phyloP scores from a whole-genome alignment of 345 rosid genomes.

The Carallia pectinifolia region DNA sequence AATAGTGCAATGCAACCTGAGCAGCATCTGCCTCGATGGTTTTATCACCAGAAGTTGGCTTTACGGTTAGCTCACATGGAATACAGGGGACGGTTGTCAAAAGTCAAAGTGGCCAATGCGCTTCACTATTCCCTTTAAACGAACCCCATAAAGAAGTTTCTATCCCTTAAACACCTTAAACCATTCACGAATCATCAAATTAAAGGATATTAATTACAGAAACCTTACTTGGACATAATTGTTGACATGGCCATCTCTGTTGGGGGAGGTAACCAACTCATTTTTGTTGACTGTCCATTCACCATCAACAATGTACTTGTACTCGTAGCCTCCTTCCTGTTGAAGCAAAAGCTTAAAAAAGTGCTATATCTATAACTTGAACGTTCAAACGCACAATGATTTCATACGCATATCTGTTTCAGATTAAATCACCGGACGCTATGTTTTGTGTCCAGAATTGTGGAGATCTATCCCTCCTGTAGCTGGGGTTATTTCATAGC shows the following conservation, averaged over 20 bases:
- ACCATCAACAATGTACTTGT: conserved; percentile 85
- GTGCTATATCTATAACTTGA: neutral
- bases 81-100: too few relatives aligned
- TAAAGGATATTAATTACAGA: neutral
- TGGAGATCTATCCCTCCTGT: too few relatives aligned
- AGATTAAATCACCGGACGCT: too few relatives aligned
- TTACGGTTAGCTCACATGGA: too few relatives aligned
- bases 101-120: too few relatives aligned
- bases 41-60: too few relatives aligned
- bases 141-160: neutral
- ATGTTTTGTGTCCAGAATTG: too few relatives aligned
- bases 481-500: too few relatives aligned
- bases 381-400: neutral
- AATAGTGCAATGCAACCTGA: neutral
- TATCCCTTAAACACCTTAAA: neutral
- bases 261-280: conserved; percentile 57
- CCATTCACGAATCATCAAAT: neutral
- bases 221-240: conserved; percentile 62
- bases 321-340: conserved; percentile 94
- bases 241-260: conserved; percentile 83
- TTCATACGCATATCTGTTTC: neutral
- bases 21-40: too few relatives aligned
- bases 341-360: conserved; percentile 5
- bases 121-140: neutral
- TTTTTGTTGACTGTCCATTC: conserved; percentile 62